Base-by-base conservation (phyloP, 2,329 filamentous ascomycete genomes). In the Waltergamsia citrina region DNA sequence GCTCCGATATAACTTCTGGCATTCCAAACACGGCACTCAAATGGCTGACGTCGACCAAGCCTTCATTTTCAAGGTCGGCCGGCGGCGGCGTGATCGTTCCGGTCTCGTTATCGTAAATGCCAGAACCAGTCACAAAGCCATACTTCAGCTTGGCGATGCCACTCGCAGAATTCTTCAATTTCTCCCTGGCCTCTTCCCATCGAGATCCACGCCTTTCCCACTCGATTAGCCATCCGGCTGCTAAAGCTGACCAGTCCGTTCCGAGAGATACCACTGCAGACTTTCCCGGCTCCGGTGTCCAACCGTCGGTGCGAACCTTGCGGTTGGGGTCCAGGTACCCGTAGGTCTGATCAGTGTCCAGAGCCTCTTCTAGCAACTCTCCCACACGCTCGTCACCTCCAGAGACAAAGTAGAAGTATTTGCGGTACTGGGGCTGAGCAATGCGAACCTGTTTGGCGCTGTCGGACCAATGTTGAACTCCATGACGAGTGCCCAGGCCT, bases 361-460 rank as follows among this genome's bases (percentile, higher is more conserved):
- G 23, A 8, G 32, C 22, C 43, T 70, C 65, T n/a, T 60, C 52
- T 4, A 74, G 50, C 1, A 75, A 45, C 34, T 76, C 71, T 0
- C 71, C 71, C 0, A 62, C 60, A 6, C 71, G 62, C 52, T 77
- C 71, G 33, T 76, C 71, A 2, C 71, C 71, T 3, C 69, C 69
- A 0, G 67, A 63, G 3, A 76, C 45, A 43, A 69, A 76, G 52
- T 64, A 78, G 46, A 74, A 75, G 14, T 63, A 57, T 41, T 68
- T 68, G 9, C 71, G 57, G 44, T 74, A 76, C 20, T 67, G 63
- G 0, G 69, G 60, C 12, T 70, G 65, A 2, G 73, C 66, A 19
- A 79, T 73, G 6, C 75, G 69, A 0, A 67, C 67, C 51, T 80
- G 75, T 46, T 80, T 79, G 3, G 68, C 64, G 39, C 68, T 74